Conservation (phyloP, 1,139 yeast genomes). For the Zygosaccharomyces sapae region DNA sequence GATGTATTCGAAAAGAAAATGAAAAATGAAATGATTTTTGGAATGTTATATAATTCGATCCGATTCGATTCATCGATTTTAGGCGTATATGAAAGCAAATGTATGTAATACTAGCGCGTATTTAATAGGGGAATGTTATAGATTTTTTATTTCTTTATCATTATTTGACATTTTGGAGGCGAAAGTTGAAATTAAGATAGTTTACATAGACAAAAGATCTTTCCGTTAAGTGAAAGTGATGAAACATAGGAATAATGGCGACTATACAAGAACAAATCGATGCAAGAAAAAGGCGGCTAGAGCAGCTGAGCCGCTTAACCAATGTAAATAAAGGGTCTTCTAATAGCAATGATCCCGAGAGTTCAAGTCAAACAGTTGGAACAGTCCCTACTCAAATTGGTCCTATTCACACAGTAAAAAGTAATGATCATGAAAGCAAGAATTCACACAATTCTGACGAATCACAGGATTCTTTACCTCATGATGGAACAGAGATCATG, state of each 20-base stretch:
- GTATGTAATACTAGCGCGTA: slow-evolving; percentile 2
- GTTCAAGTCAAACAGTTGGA: not conserved
- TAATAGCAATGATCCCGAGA: not conserved
- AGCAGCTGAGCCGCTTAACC: slow-evolving; percentile 5
- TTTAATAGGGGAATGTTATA: not conserved
- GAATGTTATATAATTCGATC: not conserved
- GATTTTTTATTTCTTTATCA: not conserved
- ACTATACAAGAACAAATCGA: slow-evolving; percentile 11
- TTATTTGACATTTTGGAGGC: too few species aligned
- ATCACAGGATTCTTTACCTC: not conserved
- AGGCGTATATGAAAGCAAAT: not conserved
- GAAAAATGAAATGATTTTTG: not conserved
- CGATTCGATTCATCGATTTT: slow-evolving; percentile 2
- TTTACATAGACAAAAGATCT: not conserved
- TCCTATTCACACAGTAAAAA: not conserved
- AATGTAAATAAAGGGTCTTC: not conserved
- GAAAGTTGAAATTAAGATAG: not conserved
- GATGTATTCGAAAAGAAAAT: slow-evolving; percentile 8
- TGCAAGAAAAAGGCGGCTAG: slow-evolving; percentile 15
- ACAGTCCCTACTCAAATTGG: not conserved
- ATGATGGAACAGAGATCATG: slow-evolving; percentile 6
- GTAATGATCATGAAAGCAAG: not conserved
- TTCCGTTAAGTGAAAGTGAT: not conserved
- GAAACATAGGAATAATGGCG: slow-evolving; percentile 8
- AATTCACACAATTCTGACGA: not conserved